Evolutionary conservation across 768 basidiomycete genomes (phyloP), one percentile per base, ranked within the genome.

Genomic region (Kondoa malvinella): DNA sequence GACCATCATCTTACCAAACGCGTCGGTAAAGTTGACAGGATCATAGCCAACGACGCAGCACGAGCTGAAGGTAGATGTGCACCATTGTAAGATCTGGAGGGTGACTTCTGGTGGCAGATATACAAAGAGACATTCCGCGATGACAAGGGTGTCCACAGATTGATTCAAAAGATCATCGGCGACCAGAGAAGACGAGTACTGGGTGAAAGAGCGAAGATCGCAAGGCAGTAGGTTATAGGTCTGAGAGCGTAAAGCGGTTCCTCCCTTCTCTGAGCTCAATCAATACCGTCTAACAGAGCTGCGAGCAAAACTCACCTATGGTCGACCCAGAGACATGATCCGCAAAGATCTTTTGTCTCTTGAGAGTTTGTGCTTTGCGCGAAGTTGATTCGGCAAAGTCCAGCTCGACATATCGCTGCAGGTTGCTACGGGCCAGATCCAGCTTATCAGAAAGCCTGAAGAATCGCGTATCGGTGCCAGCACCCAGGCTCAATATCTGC

Each of bases 401-500:
- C 27, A 97, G 77, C 74, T 99, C 95, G 56, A 95, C 77, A 76
- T 95, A 97, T 16, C 78, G 77, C 31, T 77, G 79, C 64, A 89
- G 72, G 34, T 74, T 68, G 33, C 82, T 33, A 31, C 16, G 57
- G n/a, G n/a, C n/a, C 3, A 29, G 56, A 8, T 34, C 29, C 21
- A 16, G 17, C 16, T 8, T 34, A 27, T 32, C 25, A 32, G 16
- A 29, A 32, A 64, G 30, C 67, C 92, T 81, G 92, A 94, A 99
- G 76, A 88, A 97, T 65, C 95, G 80, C 1, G 91, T 91, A 78
- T 99, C 95, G 73, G 89, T 96, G 27, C 95, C 95, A 1, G 92
- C 87, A 0, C 95, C 95, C 32, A 96, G 77, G 77, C 89, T 94
- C n/a, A 97, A 83, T 66, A 97, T 86, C 80, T 97, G 95, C 71